Conservation (phyloP, 2,329 filamentous ascomycete species). For the Trichoderma sp. region DNA sequence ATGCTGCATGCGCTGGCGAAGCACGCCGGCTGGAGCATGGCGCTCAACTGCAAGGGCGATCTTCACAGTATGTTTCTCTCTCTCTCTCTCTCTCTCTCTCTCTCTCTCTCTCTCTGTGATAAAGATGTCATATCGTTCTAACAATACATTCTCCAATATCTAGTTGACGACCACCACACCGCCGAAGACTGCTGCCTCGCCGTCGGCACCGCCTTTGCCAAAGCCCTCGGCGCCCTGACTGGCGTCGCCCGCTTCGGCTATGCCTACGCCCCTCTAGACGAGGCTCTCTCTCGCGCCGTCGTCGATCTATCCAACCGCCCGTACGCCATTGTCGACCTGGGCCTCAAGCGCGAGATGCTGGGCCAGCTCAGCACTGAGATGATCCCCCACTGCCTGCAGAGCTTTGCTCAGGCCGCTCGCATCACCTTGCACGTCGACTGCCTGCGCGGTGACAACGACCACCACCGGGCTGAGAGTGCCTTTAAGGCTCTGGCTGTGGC, state of each 20-base stretch:
- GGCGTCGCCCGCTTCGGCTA: constrained; percentile 88
- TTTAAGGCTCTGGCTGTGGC: constrained; percentile 96
- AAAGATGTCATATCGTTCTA: background rate
- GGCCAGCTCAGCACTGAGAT: constrained; percentile 93
- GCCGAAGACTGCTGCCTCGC: constrained; percentile 94
- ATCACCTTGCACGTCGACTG: constrained; percentile 96
- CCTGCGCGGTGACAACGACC: constrained; percentile 86
- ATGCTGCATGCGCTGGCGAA: constrained; percentile 98
- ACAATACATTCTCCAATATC: background rate
- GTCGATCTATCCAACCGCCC: constrained; percentile 94
- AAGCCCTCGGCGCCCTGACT: constrained; percentile 71
- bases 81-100: background rate
- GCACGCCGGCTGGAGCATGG: constrained; percentile 90
- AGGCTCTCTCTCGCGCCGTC: constrained; percentile 89
- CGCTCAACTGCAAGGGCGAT: constrained; percentile 80
- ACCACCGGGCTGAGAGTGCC: constrained; percentile 92
- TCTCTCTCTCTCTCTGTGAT: background rate
- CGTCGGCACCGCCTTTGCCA: constrained; percentile 79
- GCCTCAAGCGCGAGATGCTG: constrained; percentile 86
- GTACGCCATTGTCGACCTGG: constrained; percentile 78
- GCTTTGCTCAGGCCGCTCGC: constrained; percentile 85
- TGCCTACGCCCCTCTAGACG: constrained; percentile 91
- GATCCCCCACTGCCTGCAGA: constrained; percentile 93
- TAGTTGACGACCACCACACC: constrained; percentile 98
- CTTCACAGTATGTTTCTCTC: constrained; percentile 69